These are phyloP conservation scores for Trichocomaceae sp. DNA, from an alignment of 2,329 filamentous ascomycete species.

Conservation along the genomic window DNA sequence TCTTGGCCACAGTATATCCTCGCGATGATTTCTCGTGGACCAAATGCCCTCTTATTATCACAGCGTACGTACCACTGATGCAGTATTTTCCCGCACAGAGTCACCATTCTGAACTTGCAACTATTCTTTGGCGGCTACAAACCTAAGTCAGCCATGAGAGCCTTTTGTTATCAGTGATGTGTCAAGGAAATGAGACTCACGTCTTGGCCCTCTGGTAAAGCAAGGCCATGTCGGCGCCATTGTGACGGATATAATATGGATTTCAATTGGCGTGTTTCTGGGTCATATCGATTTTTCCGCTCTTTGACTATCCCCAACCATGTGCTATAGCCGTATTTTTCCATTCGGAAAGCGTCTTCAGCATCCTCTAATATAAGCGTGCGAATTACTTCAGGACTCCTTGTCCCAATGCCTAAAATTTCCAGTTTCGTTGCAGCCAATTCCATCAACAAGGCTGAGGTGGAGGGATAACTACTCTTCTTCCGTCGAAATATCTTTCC, in stretches of 20 bases:
- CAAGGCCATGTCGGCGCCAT: constrained; percentile 6
- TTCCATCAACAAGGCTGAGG: neutral
- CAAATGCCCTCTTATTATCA: neutral
- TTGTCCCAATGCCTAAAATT: neutral
- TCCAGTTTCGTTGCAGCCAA: neutral
- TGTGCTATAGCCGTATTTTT: neutral
- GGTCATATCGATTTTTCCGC: constrained; percentile 4
- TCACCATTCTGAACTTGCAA: constrained; percentile 5
- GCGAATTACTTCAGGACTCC: neutral
- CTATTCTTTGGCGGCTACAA: constrained; percentile 1
- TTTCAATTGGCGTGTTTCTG: constrained; percentile 2
- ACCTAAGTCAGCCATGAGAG: neutral
- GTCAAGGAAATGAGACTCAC: neutral
- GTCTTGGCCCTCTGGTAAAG: neutral
- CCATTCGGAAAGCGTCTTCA: neutral
- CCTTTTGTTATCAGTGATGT: neutral
- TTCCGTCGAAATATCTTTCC: constrained; percentile 2
- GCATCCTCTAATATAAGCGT: constrained; percentile 4
- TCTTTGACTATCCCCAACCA: constrained; percentile 1
- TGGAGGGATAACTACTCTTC: neutral
- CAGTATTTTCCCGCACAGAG: neutral
- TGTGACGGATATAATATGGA: neutral
- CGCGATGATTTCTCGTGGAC: constrained; percentile 1
- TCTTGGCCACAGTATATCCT: neutral
- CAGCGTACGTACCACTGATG: constrained; percentile 5